These are phyloP conservation scores for Thalassiosira hispida DNA, from an alignment of 352 stramenopile species.

Conservation along the genomic window DNA sequence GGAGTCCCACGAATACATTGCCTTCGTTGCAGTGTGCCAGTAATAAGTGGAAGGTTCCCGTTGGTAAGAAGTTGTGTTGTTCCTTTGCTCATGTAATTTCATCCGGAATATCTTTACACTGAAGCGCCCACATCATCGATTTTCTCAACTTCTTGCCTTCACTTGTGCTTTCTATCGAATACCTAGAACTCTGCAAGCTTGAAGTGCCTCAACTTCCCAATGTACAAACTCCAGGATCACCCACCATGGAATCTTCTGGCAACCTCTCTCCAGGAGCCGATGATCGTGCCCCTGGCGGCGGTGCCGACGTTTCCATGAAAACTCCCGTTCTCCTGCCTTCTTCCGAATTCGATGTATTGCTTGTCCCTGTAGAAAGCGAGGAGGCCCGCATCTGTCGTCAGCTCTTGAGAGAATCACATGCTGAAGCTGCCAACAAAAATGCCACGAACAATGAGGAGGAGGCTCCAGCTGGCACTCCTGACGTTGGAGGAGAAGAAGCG, in stretches of 20 bases:
- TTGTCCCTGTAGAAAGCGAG: slow-evolving; percentile 74
- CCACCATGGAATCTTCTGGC: slow-evolving; percentile 22
- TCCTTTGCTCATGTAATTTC: too few species aligned
- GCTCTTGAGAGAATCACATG: slow-evolving; percentile 49
- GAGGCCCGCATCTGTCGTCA: slow-evolving; percentile 44
- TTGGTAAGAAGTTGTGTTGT: slow-evolving; percentile 45
- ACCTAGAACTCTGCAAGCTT: slow-evolving; percentile 68
- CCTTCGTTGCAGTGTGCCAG: slow-evolving; percentile 78
- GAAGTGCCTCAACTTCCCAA: slow-evolving; percentile 74
- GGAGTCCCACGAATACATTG: slow-evolving; percentile 29
- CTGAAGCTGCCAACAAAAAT: slow-evolving; percentile 26
- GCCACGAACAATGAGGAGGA: slow-evolving; percentile 36
- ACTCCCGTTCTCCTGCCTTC: slow-evolving; percentile 73
- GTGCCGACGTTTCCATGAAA: slow-evolving; percentile 63
- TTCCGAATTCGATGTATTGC: slow-evolving; percentile 77
- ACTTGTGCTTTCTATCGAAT: not conserved
- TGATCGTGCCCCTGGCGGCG: slow-evolving; percentile 61
- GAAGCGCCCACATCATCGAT: not conserved
- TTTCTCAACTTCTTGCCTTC: not conserved
- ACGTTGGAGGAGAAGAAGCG: slow-evolving; percentile 15
- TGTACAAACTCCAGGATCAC: slow-evolving; percentile 27
- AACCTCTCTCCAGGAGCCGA: slow-evolving; percentile 61
- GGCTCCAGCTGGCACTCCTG: slow-evolving; percentile 11
- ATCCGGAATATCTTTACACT: too few species aligned
- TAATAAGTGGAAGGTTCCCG: slow-evolving; percentile 84